Percentiles rank a stretch among this genome's conserved stretches.
Evolutionary conservation across 2,329 filamentous ascomycete genomes (phyloP).

Genomic region (Rutstroemia sp.): DNA sequence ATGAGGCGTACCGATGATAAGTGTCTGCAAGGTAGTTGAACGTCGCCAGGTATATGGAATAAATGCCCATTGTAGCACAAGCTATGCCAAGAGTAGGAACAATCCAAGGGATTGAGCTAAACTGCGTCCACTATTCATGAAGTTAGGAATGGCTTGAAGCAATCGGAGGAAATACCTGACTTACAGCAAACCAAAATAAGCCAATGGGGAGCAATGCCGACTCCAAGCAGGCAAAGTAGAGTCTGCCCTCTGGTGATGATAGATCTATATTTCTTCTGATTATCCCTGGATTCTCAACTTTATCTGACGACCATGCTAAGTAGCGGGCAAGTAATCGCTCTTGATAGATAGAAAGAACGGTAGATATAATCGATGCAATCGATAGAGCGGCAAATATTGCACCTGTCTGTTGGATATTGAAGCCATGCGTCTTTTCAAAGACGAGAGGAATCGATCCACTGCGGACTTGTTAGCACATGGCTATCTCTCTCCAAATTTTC

Average conservation of each 20-base stretch:
- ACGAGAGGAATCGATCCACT: conserved; percentile 67
- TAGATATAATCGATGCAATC: conserved; percentile 58
- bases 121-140: conserved; percentile 59
- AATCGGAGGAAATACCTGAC: neutral
- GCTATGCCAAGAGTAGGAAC: conserved; percentile 62
- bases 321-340: conserved; percentile 54
- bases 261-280: conserved; percentile 19
- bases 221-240: conserved; percentile 79
- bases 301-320: conserved; percentile 26
- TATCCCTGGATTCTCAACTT: conserved; percentile 11
- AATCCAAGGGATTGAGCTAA: conserved; percentile 59
- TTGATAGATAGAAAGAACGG: conserved; percentile 62
- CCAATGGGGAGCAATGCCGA: conserved; percentile 70
- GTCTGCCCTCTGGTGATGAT: conserved; percentile 62
- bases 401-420: conserved; percentile 60
- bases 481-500: neutral
- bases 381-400: conserved; percentile 69
- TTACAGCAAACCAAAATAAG: conserved; percentile 50
- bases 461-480: neutral
- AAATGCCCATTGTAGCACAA: conserved; percentile 78
- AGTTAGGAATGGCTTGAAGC: neutral
- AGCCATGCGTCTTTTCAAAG: conserved; percentile 60
- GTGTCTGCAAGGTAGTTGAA: conserved; percentile 92
- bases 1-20: conserved; percentile 78
- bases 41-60: conserved; percentile 75